These are phyloP conservation scores for Myxozyma lipomycoides DNA, from an alignment of 805 yeast species.

Conservation along the genomic window DNA sequence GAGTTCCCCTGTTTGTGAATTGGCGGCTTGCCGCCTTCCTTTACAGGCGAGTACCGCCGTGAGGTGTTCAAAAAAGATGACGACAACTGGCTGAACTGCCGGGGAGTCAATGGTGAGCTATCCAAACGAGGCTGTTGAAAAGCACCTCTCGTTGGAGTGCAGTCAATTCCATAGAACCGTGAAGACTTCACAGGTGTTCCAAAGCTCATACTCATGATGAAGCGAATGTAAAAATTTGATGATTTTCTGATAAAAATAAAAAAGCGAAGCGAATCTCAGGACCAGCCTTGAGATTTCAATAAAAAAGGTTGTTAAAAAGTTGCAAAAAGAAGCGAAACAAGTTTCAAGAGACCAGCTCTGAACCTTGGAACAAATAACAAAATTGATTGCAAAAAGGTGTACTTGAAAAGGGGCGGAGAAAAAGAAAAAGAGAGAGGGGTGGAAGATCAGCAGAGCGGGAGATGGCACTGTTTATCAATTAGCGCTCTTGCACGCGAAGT, in stretches of 20 bases:
- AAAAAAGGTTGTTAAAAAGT: neutral
- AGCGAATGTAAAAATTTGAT: neutral
- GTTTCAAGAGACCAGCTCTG: slow-evolving; percentile 25
- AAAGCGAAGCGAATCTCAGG: slow-evolving; percentile 3
- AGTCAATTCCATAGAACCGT: slow-evolving; percentile 17
- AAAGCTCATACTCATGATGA: slow-evolving; percentile 16
- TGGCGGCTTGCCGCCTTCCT: slow-evolving; percentile 7
- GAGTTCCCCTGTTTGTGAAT: slow-evolving; percentile 33
- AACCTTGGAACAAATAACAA: neutral
- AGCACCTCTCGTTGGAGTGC: slow-evolving; percentile 25
- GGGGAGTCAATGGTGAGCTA: slow-evolving; percentile 20
- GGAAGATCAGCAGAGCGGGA: neutral
- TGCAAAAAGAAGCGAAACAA: slow-evolving; percentile 15
- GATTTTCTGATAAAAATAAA: neutral
- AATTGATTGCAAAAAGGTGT: neutral
- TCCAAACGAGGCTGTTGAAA: slow-evolving; percentile 29
- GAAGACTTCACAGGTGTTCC: slow-evolving; percentile 29
- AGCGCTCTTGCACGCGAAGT: neutral
- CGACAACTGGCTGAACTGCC: slow-evolving; percentile 17
- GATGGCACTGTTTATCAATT: no score
- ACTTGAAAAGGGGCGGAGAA: neutral
- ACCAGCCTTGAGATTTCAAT: slow-evolving; percentile 17
- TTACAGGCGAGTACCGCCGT: slow-evolving; percentile 11
- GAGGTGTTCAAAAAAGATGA: slow-evolving; percentile 7
- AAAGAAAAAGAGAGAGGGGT: slow-evolving; percentile 1